Conservation (phyloP, 2,329 filamentous ascomycete genomes). For the Trichoderma arundinaceum region DNA sequence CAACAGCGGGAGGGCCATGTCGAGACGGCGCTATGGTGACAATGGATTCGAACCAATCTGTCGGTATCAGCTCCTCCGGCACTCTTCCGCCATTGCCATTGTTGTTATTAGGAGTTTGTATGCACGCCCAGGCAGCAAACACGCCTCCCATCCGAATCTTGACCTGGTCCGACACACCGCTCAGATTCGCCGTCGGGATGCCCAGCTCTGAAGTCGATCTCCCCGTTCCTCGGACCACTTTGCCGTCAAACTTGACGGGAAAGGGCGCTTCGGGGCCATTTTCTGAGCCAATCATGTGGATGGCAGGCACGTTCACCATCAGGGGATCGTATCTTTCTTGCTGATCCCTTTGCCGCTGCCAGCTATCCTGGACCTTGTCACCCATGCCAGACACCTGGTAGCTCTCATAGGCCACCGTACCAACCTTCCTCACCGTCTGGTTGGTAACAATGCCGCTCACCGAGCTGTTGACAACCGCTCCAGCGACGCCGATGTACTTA, state of each 20-base stretch:
- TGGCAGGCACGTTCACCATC: constrained; percentile 42
- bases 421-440: constrained; percentile 47
- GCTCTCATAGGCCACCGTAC: constrained; percentile 46
- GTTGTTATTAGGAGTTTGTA: constrained; percentile 41
- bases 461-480: constrained; percentile 48
- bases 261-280: constrained; percentile 59
- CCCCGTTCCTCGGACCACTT: constrained; percentile 53
- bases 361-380: constrained; percentile 42
- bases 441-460: constrained; percentile 48
- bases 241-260: constrained; percentile 58
- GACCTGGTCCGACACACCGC: constrained; percentile 58
- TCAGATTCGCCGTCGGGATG: constrained; percentile 61
- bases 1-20: constrained; percentile 52
- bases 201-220: constrained; percentile 49
- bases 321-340: constrained; percentile 43
- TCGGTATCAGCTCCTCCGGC: constrained; percentile 40
- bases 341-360: constrained; percentile 45
- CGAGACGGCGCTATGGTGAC: constrained; percentile 61
- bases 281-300: constrained; percentile 53
- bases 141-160: constrained; percentile 62
- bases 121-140: constrained; percentile 68
- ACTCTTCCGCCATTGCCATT: constrained; percentile 18
- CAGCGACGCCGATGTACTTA: constrained; percentile 49
- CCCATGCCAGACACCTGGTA: constrained; percentile 43
- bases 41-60: constrained; percentile 64